Percentiles rank a stretch among this genome's conserved stretches.
These are phyloP conservation scores for Maudiozyma barnettii DNA, from an alignment of 805 yeast genomes.

Conservation along the genomic window DNA sequence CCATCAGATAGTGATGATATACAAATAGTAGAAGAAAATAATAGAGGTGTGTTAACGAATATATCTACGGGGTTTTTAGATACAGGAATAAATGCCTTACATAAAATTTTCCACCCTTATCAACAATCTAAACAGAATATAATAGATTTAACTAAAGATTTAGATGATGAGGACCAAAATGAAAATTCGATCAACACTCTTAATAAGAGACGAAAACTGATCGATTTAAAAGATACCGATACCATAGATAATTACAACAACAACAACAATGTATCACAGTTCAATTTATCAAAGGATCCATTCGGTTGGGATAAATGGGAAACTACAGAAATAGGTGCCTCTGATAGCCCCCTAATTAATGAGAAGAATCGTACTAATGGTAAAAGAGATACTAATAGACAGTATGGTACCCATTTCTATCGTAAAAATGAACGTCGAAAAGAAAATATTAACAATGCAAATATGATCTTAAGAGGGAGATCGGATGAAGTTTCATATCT, in stretches of 20 bases:
- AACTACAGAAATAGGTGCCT: conserved; percentile 23
- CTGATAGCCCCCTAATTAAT: background rate
- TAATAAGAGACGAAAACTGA: background rate
- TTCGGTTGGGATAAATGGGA: conserved; percentile 23
- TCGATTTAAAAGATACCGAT: background rate
- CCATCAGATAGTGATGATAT: background rate
- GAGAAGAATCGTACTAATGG: no score
- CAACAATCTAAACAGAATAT: background rate
- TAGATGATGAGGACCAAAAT: background rate
- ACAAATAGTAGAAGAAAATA: background rate
- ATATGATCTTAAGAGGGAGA: conserved; percentile 11
- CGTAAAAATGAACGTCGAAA: conserved; percentile 10
- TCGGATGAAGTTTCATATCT: conserved; percentile 25
- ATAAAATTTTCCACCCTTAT: background rate
- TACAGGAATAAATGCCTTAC: background rate
- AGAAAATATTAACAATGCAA: conserved; percentile 5
- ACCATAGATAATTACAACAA: background rate
- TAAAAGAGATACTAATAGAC: background rate
- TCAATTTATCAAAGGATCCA: conserved; percentile 19
- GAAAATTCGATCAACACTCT: no score
- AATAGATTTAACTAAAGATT: background rate
- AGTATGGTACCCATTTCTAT: conserved; percentile 33
- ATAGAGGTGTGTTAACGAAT: conserved; percentile 1
- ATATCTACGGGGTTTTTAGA: conserved; percentile 1
- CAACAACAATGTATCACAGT: background rate